Evolutionary conservation across 805 yeast genomes (phyloP).

Genomic region (Lachancea cidri): DNA sequence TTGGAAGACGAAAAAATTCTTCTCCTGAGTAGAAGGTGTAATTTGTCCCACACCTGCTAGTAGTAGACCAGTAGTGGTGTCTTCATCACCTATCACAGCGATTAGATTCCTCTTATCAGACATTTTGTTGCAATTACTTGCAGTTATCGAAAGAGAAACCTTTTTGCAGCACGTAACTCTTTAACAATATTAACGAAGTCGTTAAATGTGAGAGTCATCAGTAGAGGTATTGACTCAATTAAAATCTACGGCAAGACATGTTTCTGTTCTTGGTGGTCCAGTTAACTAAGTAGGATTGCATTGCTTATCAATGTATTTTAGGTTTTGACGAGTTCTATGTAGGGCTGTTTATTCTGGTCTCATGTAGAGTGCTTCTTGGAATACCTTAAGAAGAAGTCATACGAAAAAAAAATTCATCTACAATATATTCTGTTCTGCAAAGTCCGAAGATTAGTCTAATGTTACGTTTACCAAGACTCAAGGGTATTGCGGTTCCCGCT

Average conservation of each 20-base stretch:
- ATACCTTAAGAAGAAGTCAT: too few species aligned
- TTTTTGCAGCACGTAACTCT: background rate
- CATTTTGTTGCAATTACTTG: constrained; percentile 9
- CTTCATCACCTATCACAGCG: constrained; percentile 97
- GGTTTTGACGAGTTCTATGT: too few species aligned
- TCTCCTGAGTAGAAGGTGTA: constrained; percentile 40
- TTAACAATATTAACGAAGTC: background rate
- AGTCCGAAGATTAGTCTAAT: background rate
- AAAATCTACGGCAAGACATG: too few species aligned
- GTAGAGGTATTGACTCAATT: too few species aligned
- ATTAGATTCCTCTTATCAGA: constrained; percentile 65
- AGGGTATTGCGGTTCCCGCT: background rate
- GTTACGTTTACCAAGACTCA: constrained; percentile 1
- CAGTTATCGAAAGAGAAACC: background rate
- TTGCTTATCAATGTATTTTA: too few species aligned
- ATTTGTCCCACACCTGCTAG: constrained; percentile 95
- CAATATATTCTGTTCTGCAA: background rate
- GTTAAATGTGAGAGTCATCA: background rate
- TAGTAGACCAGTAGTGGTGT: constrained; percentile 91
- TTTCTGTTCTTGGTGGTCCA: too few species aligned
- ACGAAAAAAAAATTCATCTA: background rate
- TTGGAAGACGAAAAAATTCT: constrained; percentile 76
- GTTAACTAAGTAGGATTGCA: too few species aligned
- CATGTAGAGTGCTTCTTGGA: too few species aligned
- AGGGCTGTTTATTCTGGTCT: too few species aligned